Evolutionary conservation across 805 yeast species (phyloP).

Genomic region (Vanderwaltozyma polyspora): DNA sequence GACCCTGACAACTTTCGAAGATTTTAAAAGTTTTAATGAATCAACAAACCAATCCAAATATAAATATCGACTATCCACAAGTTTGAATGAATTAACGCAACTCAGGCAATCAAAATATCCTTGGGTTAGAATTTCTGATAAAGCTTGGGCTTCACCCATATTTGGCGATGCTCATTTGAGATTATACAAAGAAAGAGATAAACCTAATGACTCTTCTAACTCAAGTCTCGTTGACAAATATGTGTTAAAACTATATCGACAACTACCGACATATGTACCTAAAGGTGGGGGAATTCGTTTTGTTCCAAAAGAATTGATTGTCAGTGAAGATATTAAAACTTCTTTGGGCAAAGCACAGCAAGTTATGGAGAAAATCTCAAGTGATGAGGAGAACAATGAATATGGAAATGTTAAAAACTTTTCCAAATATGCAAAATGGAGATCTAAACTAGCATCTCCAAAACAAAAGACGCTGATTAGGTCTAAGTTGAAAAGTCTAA

Average conservation of each 20-base stretch:
- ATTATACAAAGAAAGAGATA: conserved; percentile 18
- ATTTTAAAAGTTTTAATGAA: conserved; percentile 27
- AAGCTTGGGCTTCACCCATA: conserved; percentile 26
- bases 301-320: conserved; percentile 7
- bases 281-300: conserved; percentile 7
- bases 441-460: conserved; percentile 18
- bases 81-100: conserved; percentile 10
- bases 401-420: conserved; percentile 1
- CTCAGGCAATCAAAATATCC: conserved; percentile 23
- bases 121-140: conserved; percentile 26
- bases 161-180: conserved; percentile 12
- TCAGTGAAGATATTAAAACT: conserved; percentile 2
- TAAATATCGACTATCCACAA: too few relatives aligned
- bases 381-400: conserved; percentile 1
- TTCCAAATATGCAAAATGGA: conserved; percentile 27
- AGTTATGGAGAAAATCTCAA: conserved; percentile 11
- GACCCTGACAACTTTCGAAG: conserved; percentile 31
- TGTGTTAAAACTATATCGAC: conserved; percentile 12
- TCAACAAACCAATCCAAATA: background rate
- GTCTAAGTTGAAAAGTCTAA: conserved; percentile 5
- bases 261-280: conserved; percentile 11
- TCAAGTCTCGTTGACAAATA: conserved; percentile 3
- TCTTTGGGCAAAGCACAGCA: conserved; percentile 16
- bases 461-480: conserved; percentile 17
- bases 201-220: conserved; percentile 2